These are phyloP conservation scores for Mycena indigotica DNA, from an alignment of 768 basidiomycete genomes.

Conservation along the genomic window DNA sequence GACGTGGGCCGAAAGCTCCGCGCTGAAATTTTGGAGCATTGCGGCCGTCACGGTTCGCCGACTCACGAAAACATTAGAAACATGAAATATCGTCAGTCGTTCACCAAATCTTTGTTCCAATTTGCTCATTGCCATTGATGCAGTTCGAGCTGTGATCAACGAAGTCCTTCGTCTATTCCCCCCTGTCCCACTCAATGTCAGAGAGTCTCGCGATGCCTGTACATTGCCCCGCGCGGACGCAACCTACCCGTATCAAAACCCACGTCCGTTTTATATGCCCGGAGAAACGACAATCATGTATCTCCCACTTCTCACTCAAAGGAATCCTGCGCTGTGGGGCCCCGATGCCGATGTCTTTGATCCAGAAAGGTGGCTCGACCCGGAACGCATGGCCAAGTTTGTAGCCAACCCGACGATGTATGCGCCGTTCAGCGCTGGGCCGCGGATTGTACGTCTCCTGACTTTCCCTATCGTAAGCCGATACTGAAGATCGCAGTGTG, in stretches of 20 bases:
- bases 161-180: slow-evolving; percentile 80
- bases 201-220: slow-evolving; percentile 57
- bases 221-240: slow-evolving; percentile 54
- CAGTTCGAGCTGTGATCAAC: slow-evolving; percentile 79
- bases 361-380: slow-evolving; percentile 77
- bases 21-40: slow-evolving; percentile 60
- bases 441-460: slow-evolving; percentile 47
- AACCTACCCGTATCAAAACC: slow-evolving; percentile 41
- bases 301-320: slow-evolving; percentile 64
- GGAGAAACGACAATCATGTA: slow-evolving; percentile 58
- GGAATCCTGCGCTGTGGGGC: slow-evolving; percentile 72
- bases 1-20: slow-evolving; percentile 55
- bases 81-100: slow-evolving; percentile 66
- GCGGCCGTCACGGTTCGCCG: slow-evolving; percentile 49
- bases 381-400: slow-evolving; percentile 49
- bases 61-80: slow-evolving; percentile 59
- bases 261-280: slow-evolving; percentile 60
- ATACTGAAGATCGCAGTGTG: slow-evolving; percentile 45
- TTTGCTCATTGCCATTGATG: not conserved
- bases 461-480: not conserved
- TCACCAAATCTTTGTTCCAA: not conserved
- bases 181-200: slow-evolving; percentile 73
- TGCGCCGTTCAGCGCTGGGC: slow-evolving; percentile 74
- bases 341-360: slow-evolving; percentile 75
- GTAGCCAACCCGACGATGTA: slow-evolving; percentile 69